Evolutionary conservation across 495 filamentous ascomycete genomes (phyloP).

Genomic region (Aspergillus baeticus): DNA sequence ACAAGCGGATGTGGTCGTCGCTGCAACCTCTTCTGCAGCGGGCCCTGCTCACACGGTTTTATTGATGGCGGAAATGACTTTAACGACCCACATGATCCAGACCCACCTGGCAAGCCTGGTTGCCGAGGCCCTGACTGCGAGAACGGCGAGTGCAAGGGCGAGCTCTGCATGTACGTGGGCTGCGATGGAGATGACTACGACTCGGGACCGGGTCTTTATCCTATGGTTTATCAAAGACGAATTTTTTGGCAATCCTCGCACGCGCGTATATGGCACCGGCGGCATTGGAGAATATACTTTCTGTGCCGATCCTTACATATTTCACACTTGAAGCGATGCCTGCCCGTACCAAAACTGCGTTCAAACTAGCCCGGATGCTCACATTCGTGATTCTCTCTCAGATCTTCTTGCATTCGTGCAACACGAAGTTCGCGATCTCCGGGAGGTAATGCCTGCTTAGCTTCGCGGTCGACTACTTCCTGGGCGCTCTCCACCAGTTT

Average conservation of each 20-base stretch:
- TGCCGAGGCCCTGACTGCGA: no score
- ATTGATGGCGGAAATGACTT: no score
- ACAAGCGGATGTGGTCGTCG: no score
- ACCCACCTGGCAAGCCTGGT: no score
- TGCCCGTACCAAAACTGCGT: neutral
- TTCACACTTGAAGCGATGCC: conserved; percentile 2
- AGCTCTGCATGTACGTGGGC: no score
- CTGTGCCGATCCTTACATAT: neutral
- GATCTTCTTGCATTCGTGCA: conserved; percentile 4
- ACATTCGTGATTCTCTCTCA: conserved; percentile 3
- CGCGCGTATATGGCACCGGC: conserved; percentile 4
- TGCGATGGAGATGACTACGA: no score
- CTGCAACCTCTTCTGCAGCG: no score
- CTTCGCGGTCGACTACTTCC: conserved; percentile 3
- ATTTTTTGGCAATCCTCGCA: conserved; percentile 4
- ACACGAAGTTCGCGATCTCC: conserved; percentile 1
- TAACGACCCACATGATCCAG: no score
- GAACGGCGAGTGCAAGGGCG: no score
- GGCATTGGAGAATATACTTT: conserved; percentile 6
- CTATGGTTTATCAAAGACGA: neutral
- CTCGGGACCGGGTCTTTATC: no score
- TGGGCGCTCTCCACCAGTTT: conserved; percentile 2
- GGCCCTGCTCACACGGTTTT: no score
- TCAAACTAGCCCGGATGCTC: conserved; percentile 4
- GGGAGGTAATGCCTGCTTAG: neutral